Conservation (phyloP, 257 asterid genomes). For the Salvia rosmarinus region DNA sequence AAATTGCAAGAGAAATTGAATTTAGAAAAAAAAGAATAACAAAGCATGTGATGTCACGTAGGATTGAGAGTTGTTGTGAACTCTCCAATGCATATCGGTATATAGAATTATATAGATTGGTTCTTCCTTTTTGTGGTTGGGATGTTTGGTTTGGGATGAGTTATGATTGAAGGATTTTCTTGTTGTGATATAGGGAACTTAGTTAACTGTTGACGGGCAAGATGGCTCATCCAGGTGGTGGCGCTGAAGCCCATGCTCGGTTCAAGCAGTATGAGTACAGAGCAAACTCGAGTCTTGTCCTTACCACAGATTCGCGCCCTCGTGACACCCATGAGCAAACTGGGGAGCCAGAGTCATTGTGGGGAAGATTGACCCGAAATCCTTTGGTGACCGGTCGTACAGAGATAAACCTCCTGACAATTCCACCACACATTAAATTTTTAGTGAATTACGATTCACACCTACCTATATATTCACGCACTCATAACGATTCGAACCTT, state of each 20-base stretch:
- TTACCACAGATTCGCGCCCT: constrained; percentile 66
- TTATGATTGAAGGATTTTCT: constrained; percentile 11
- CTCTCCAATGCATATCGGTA: too few relatives aligned
- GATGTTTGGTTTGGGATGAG: not conserved
- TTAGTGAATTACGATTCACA: too few relatives aligned
- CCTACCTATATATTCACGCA: too few relatives aligned
- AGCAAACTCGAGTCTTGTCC: constrained; percentile 65
- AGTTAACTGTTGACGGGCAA: constrained; percentile 15
- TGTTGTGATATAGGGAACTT: constrained; percentile 34
- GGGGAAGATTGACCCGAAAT: constrained; percentile 60
- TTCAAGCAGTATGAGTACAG: constrained; percentile 65
- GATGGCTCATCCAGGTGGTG: constrained; percentile 69
- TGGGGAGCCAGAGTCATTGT: constrained; percentile 61
- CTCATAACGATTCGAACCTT: too few relatives aligned
- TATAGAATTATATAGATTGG: too few relatives aligned
- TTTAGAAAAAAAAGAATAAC: too few relatives aligned
- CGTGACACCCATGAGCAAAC: constrained; percentile 69
- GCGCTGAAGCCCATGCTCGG: constrained; percentile 68
- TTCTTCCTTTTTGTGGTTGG: not conserved
- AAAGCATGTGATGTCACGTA: too few relatives aligned
- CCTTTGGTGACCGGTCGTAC: constrained; percentile 58
- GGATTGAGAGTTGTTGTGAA: too few relatives aligned
- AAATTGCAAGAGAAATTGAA: too few relatives aligned
- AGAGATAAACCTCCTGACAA: constrained; percentile 63
- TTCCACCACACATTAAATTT: too few relatives aligned